phyloP scores from a whole-genome alignment of 768 basidiomycete species.

The Phylloporus sp. region DNA sequence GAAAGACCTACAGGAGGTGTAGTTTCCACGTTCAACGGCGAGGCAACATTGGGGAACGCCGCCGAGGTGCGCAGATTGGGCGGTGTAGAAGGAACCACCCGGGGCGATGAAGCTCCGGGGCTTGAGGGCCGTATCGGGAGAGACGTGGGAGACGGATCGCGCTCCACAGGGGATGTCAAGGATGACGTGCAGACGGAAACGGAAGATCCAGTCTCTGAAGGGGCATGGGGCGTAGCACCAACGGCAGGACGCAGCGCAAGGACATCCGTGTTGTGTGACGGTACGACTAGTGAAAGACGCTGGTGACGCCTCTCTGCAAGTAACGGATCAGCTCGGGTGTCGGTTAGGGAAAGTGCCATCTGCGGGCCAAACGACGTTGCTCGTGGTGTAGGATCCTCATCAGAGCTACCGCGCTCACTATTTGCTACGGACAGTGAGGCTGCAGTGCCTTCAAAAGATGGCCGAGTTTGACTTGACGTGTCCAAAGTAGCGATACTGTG shows the following conservation, averaged over 20 bases:
- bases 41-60: conserved; percentile 1
- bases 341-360: neutral
- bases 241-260: conserved; percentile 17
- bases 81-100: neutral
- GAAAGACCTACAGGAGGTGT: conserved; percentile 2
- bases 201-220: conserved; percentile 19
- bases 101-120: neutral
- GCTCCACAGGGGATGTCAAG: conserved; percentile 9
- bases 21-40: conserved; percentile 21
- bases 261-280: conserved; percentile 1
- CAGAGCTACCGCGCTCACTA: conserved; percentile 4
- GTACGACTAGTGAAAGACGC: conserved; percentile 14
- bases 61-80: conserved; percentile 5
- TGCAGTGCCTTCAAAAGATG: conserved; percentile 4
- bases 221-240: conserved; percentile 17
- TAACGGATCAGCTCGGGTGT: neutral
- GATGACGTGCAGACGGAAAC: conserved; percentile 8
- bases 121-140: neutral
- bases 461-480: neutral
- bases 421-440: conserved; percentile 4
- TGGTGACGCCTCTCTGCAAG: conserved; percentile 9
- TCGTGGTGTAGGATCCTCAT: conserved; percentile 28
- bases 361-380: conserved; percentile 15
- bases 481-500: neutral
- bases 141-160: conserved; percentile 2